These are phyloP conservation scores for Silene latifolia DNA, from an alignment of 148 eudicot species.

Conservation along the genomic window DNA sequence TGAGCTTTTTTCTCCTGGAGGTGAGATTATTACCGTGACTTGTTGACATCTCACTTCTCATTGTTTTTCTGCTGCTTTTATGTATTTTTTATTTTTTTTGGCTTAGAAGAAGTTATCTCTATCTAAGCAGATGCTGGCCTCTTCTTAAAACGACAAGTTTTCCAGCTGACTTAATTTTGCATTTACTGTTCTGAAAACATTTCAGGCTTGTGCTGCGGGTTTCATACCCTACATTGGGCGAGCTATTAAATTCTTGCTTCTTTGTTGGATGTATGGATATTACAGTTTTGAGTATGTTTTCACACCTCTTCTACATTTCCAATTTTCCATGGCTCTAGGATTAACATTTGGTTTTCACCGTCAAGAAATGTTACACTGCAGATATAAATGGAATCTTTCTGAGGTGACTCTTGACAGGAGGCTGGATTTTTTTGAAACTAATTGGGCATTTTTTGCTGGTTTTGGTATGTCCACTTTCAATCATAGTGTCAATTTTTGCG, in stretches of 20 bases:
- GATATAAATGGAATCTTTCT: slow-evolving; percentile 97
- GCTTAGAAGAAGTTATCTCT: background rate
- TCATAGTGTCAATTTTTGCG: background rate
- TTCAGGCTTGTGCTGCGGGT: slow-evolving; percentile 75
- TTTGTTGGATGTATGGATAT: slow-evolving; percentile 98
- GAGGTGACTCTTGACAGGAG: slow-evolving; percentile 82
- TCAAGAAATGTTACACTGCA: slow-evolving; percentile 19
- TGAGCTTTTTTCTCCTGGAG: slow-evolving; percentile 82
- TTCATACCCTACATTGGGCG: slow-evolving; percentile 76
- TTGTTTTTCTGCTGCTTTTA: slow-evolving; percentile 1
- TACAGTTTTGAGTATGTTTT: slow-evolving; percentile 93
- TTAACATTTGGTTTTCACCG: slow-evolving; percentile 18
- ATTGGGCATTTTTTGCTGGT: slow-evolving; percentile 98
- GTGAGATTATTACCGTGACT: slow-evolving; percentile 33
- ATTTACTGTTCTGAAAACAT: background rate
- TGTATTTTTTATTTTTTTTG: slow-evolving; percentile 1
- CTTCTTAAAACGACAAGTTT: background rate
- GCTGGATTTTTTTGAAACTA: slow-evolving; percentile 90
- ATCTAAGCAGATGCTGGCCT: background rate
- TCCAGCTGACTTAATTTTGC: slow-evolving; percentile 4
- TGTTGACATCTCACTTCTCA: slow-evolving; percentile 1
- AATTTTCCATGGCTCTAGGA: background rate
- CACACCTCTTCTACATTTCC: slow-evolving; percentile 13
- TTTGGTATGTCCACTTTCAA: slow-evolving; percentile 53
- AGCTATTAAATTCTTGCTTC: slow-evolving; percentile 70